Evolutionary conservation across 108 stramenopile species (phyloP).

Genomic region (Nitzschia inconspicua): DNA sequence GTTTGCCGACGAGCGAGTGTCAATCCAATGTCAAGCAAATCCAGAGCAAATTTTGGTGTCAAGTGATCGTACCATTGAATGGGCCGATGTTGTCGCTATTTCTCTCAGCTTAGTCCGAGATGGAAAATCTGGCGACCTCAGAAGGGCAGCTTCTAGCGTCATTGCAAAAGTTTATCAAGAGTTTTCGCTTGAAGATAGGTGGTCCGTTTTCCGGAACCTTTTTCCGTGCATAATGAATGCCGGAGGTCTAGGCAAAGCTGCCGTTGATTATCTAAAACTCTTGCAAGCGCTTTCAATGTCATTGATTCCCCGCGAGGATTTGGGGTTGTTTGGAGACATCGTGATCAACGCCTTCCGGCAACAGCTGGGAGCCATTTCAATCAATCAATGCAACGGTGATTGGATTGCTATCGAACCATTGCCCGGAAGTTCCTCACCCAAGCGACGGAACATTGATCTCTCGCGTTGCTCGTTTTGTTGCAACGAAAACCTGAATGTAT

Average conservation of each 20-base stretch:
- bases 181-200: conserved; percentile 20
- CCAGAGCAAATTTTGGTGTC: conserved; percentile 45
- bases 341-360: conserved; percentile 22
- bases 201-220: conserved; percentile 34
- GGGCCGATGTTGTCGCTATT: conserved; percentile 50
- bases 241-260: conserved; percentile 35
- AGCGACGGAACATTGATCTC: conserved; percentile 42
- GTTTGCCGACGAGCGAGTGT: neutral
- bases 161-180: conserved; percentile 23
- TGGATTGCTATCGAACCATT: conserved; percentile 22
- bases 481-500: too few relatives aligned
- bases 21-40: neutral
- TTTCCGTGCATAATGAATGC: conserved; percentile 33
- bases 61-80: conserved; percentile 14
- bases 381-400: conserved; percentile 28
- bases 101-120: conserved; percentile 44
- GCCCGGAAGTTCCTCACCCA: neutral
- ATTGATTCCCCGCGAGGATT: conserved; percentile 19
- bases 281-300: conserved; percentile 26
- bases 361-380: conserved; percentile 23
- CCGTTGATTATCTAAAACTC: conserved; percentile 28
- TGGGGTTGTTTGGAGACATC: conserved; percentile 11
- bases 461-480: conserved; percentile 58
- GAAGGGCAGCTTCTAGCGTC: conserved; percentile 34
- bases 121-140: conserved; percentile 50